These are phyloP conservation scores for Eucalyptus dawsonii DNA, from an alignment of 345 rosid genomes.

Conservation along the genomic window DNA sequence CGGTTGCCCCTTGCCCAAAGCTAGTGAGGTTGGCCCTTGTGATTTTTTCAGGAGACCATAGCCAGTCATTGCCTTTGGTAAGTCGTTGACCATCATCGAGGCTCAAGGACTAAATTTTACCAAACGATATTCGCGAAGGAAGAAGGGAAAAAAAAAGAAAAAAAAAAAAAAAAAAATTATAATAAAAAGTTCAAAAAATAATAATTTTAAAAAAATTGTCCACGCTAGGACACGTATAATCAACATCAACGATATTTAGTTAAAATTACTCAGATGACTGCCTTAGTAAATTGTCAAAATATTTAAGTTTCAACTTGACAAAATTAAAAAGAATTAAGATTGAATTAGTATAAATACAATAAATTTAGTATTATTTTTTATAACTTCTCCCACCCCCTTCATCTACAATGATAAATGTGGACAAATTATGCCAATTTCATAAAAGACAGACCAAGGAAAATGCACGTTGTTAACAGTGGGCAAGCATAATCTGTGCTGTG, in stretches of 20 bases:
- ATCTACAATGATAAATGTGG: not conserved
- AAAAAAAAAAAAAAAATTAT: accelerated
- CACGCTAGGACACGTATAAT: accelerated
- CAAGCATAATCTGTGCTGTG: not conserved
- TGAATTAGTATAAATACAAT: too few relatives aligned
- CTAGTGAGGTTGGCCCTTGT: not conserved
- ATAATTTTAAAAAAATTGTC: too few relatives aligned
- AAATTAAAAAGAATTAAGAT: too few relatives aligned
- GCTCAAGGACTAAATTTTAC: accelerated
- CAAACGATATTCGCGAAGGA: too few relatives aligned
- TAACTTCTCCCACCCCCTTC: not conserved
- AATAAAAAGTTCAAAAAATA: too few relatives aligned
- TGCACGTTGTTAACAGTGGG: not conserved
- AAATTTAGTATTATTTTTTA: too few relatives aligned
- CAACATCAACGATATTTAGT: too few relatives aligned
- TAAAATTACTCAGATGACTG: too few relatives aligned
- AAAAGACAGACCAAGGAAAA: not conserved
- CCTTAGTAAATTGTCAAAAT: too few relatives aligned
- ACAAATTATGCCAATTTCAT: not conserved
- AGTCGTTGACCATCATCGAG: accelerated
- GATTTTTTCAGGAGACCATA: accelerated
- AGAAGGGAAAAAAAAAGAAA: not conserved
- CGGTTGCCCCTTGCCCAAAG: not conserved
- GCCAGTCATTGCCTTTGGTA: not conserved
- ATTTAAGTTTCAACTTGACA: not conserved